phyloP scores from a whole-genome alignment of 1,284 basidiomycete species.

The Ustilago tritici region DNA sequence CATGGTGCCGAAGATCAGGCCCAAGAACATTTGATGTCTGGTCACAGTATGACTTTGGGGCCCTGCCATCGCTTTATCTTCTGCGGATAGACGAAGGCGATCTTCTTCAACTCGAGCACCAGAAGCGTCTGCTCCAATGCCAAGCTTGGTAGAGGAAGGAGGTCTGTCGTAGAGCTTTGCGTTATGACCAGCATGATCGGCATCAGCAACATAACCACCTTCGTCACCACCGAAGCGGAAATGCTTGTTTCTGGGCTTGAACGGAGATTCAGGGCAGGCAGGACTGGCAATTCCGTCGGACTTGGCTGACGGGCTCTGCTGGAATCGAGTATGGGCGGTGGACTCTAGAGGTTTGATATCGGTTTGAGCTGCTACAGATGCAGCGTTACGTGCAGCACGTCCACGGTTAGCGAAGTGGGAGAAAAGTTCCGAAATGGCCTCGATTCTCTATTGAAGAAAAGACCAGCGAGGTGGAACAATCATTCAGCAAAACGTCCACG shows the following conservation, averaged over 20 bases:
- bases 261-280: neutral
- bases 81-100: neutral
- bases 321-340: neutral
- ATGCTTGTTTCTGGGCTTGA: neutral
- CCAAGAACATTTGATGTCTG: too few species aligned
- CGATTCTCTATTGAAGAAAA: constrained; percentile 2
- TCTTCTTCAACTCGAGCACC: neutral
- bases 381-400: constrained; percentile 11
- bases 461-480: neutral
- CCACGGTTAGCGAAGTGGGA: constrained; percentile 1
- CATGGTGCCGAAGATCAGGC: too few species aligned
- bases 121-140: neutral
- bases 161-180: constrained; percentile 12
- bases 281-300: neutral
- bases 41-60: too few species aligned
- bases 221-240: constrained; percentile 18
- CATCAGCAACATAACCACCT: constrained; percentile 24
- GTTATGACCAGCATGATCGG: neutral
- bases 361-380: constrained; percentile 4
- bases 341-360: neutral
- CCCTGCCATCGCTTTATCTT: too few species aligned
- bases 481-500: neutral
- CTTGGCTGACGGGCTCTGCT: neutral
- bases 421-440: constrained; percentile 11
- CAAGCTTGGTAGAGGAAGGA: neutral